phyloP scores from a whole-genome alignment of 2,329 filamentous ascomycete genomes.

The Colletotrichum falcatum region DNA sequence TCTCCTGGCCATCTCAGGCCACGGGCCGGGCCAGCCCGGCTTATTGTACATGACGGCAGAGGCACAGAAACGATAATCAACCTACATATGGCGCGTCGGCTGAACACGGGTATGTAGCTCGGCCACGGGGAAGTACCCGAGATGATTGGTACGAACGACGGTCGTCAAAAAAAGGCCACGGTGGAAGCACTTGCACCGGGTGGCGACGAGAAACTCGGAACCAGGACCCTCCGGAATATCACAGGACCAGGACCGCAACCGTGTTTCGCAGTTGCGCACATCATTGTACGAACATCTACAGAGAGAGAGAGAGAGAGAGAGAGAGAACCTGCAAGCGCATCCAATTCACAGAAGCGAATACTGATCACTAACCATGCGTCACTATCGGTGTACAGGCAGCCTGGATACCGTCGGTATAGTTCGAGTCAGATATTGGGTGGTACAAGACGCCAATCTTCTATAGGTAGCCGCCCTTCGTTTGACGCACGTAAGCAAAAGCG shows the following conservation, averaged over 20 bases:
- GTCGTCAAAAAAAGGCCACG: not conserved
- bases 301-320: too few species aligned
- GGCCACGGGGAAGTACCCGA: not conserved
- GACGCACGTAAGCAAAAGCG: not conserved
- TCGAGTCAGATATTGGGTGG: not conserved
- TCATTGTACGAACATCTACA: not conserved
- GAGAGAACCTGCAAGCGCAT: too few species aligned
- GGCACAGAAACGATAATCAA: constrained; percentile 20
- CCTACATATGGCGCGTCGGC: constrained; percentile 20
- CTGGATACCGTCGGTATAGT: not conserved
- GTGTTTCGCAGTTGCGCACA: not conserved
- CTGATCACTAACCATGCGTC: not conserved
- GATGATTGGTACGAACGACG: not conserved
- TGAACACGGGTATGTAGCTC: not conserved
- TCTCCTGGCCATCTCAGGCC: constrained; percentile 13
- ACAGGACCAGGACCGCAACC: not conserved
- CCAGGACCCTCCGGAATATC: not conserved
- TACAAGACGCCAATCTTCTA: not conserved
- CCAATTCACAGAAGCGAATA: not conserved
- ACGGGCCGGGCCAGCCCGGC: constrained; percentile 38
- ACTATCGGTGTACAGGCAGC: not conserved
- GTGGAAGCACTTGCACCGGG: not conserved
- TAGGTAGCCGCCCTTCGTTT: not conserved
- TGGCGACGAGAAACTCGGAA: not conserved
- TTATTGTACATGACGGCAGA: constrained; percentile 21